Evolutionary conservation across 164 flowering plant species (phyloP).

Genomic region (Liquidambar formosana): DNA sequence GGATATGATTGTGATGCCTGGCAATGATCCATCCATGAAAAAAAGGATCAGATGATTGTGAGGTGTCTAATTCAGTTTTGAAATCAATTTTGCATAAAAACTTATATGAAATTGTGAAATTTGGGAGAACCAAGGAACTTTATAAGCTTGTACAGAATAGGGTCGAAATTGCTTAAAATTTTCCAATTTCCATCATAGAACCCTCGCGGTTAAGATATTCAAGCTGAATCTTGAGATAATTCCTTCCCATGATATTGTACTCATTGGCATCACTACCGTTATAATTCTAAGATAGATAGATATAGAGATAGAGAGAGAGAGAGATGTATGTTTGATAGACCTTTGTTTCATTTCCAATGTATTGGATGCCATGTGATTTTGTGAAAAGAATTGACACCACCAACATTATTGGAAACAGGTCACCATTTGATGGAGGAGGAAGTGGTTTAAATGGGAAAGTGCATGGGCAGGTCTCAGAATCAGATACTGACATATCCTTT

Average conservation of each 20-base stretch:
- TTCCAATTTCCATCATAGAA: too few relatives aligned
- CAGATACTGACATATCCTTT: slow-evolving; percentile 63
- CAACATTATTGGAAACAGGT: slow-evolving; percentile 29
- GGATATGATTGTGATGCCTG: too few relatives aligned
- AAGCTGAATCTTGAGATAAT: neutral
- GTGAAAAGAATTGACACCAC: slow-evolving; percentile 9
- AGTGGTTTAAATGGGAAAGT: slow-evolving; percentile 20
- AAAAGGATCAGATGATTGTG: neutral
- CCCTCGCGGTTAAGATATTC: neutral
- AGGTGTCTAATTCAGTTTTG: neutral
- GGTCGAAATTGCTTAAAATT: too few relatives aligned
- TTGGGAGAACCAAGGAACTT: neutral
- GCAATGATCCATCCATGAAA: neutral
- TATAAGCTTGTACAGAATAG: too few relatives aligned
- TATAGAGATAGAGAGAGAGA: too few relatives aligned
- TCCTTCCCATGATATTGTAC: neutral
- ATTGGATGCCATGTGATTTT: too few relatives aligned
- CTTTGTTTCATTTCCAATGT: too few relatives aligned
- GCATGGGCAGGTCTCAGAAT: slow-evolving; percentile 28
- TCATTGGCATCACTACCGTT: too few relatives aligned
- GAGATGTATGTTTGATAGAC: too few relatives aligned
- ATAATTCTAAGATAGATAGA: too few relatives aligned
- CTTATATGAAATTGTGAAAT: neutral
- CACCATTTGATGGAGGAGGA: slow-evolving; percentile 34
- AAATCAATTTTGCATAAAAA: too few relatives aligned